Evolutionary conservation across 1,284 basidiomycete genomes (phyloP), one percentile per base, ranked within the genome.

Genomic region (Cryptococcus maquisensis): DNA sequence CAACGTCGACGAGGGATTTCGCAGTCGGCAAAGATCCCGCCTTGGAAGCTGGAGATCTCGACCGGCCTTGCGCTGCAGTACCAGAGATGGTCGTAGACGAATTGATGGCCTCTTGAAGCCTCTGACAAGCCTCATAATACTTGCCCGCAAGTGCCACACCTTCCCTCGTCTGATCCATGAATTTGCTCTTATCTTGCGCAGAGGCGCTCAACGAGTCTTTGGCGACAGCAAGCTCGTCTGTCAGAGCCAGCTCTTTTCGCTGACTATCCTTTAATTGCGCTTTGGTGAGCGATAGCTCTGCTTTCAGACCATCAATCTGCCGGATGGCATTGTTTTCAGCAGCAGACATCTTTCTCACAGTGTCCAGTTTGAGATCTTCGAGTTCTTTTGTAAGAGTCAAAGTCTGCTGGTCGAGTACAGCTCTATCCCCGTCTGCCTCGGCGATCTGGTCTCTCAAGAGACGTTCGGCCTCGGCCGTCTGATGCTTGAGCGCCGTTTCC

Each of bases 351-450:
- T 76, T 74, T 47, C 75, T 57, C 20, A 72, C 68, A 32, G 69
- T 56, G 38, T 74, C 67, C 16, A 63, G 47, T 39, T 66, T 67
- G 16, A 70, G 52, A 32, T 69, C 65, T 49, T 75, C 72, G 18
- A 76, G 52, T 49, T 75, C 65, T 46, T 74, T 85, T 53, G 83
- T 83, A 26, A 90, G 78, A 58, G 90, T 87, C 40, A 84, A 83
- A 70, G 90, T 88, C 71, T 91, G 87, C 55, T 90, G 85, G 69
- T 93, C 90, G 48, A 94, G 79, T 4, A 94, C 88, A 0, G 90
- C 90, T 16, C 90, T 83, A 73, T 94, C 90, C 0, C 90, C 90
- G 66, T 94, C 89, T 7, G 91, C 88, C 71, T 95, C 91, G 2
- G 88, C 88, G 44, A 88, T 86, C 66, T 90, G 88, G 72, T 94